Conservation (phyloP, 163 green algal species). For the Chloroidium sp. region DNA sequence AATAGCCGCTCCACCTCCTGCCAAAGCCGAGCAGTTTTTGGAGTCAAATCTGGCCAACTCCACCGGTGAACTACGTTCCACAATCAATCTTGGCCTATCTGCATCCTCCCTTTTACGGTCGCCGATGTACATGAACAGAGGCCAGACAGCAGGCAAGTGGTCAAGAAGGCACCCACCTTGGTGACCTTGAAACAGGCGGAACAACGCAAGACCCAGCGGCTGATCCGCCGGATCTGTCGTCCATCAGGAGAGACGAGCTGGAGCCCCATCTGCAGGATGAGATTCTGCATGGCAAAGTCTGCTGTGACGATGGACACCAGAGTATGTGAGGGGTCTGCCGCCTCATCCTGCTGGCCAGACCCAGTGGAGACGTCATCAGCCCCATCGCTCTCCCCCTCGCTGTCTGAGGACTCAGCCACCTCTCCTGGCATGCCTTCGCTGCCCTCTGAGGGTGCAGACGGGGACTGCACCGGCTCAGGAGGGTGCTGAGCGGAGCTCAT, state of each 20-base stretch:
- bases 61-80: too few relatives aligned
- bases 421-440: too few relatives aligned
- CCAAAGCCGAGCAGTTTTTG: not conserved
- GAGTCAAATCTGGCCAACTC: too few relatives aligned
- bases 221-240: slow-evolving; percentile 55
- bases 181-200: slow-evolving; percentile 51
- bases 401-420: too few relatives aligned
- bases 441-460: too few relatives aligned
- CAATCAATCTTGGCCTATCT: too few relatives aligned
- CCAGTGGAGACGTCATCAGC: not conserved
- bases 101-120: too few relatives aligned
- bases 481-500: too few relatives aligned
- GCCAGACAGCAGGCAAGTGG: not conserved
- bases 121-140: too few relatives aligned
- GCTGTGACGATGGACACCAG: slow-evolving; percentile 65
- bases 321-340: too few relatives aligned
- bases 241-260: slow-evolving; percentile 71
- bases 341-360: slow-evolving; percentile 1
- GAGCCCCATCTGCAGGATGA: slow-evolving; percentile 90
- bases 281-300: slow-evolving; percentile 99
- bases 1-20: slow-evolving; percentile 57
- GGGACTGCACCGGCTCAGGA: too few relatives aligned
- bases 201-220: slow-evolving; percentile 61
- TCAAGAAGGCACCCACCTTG: slow-evolving; percentile 24
- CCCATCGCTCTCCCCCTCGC: not conserved